These are phyloP conservation scores for Tetrahymena elliotti DNA, from an alignment of 73 alveolate genomes.

Conservation along the genomic window DNA sequence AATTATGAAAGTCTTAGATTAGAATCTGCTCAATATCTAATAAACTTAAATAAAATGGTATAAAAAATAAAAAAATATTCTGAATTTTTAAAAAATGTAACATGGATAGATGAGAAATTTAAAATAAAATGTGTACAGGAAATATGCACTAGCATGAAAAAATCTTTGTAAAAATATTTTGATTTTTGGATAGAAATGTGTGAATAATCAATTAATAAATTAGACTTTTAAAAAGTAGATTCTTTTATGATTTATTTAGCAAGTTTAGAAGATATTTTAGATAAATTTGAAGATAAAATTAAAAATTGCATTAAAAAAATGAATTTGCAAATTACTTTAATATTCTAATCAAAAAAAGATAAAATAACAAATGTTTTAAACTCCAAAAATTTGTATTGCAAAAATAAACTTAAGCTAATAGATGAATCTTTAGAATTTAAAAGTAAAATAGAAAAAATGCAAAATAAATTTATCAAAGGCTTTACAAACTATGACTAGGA, in stretches of 20 bases:
- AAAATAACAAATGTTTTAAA: no score
- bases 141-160: background rate
- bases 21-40: background rate
- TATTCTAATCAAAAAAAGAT: background rate
- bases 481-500: no score
- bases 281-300: no score
- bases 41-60: no score
- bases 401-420: background rate
- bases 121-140: background rate
- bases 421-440: background rate
- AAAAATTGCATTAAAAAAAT: background rate
- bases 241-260: background rate
- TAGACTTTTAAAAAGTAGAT: background rate
- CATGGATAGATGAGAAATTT: background rate
- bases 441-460: background rate
- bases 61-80: no score
- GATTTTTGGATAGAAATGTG: background rate
- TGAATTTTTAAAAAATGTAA: background rate
- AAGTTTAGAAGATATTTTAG: background rate
- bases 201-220: background rate
- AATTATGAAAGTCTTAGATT: background rate
- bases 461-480: background rate
- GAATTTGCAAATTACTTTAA: no score
- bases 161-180: no score
- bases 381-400: background rate